A percentile compares a stretch with the other conserved stretches of the same genome.
These are phyloP conservation scores for Dothideomycetidae sp. DNA, from an alignment of 2,329 filamentous ascomycete genomes.

Conservation along the genomic window DNA sequence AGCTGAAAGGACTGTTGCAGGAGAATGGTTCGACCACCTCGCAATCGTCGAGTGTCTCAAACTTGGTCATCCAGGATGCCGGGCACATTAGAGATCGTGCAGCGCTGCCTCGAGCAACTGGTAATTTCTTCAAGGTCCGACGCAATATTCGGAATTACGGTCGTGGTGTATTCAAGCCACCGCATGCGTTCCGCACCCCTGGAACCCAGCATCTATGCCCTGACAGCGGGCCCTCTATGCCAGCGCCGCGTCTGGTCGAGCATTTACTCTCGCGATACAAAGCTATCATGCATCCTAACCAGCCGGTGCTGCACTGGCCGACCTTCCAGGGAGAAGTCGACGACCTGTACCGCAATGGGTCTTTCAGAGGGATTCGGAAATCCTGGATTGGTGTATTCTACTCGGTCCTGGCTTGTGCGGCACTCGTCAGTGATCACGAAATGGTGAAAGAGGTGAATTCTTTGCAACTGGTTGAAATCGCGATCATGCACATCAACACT, in stretches of 20 bases:
- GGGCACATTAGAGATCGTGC: conserved; percentile 29
- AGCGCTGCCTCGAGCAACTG: conserved; percentile 32
- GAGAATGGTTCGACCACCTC: conserved; percentile 34
- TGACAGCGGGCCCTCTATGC: conserved; percentile 39
- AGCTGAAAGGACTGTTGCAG: conserved; percentile 50
- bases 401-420: conserved; percentile 67
- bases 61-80: conserved; percentile 22
- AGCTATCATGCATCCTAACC: conserved; percentile 59
- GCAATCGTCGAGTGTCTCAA: conserved; percentile 20
- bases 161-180: conserved; percentile 66
- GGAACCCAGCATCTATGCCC: conserved; percentile 31
- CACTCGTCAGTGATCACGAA: conserved; percentile 58
- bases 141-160: conserved; percentile 59
- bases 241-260: conserved; percentile 55
- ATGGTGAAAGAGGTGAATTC: conserved; percentile 39
- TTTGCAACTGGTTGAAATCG: conserved; percentile 1
- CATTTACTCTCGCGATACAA: conserved; percentile 64
- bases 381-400: conserved; percentile 73
- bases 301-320: conserved; percentile 81
- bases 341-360: conserved; percentile 53
- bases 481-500: conserved; percentile 48
- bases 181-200: conserved; percentile 49
- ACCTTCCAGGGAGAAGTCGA: conserved; percentile 66
- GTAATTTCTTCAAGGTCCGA: conserved; percentile 58
- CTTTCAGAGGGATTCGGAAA: conserved; percentile 45